Evolutionary conservation across 129 eudicot genomes (phyloP), one percentile per base, ranked within the genome.

Genomic region (Heracleum sosnowskyi): DNA sequence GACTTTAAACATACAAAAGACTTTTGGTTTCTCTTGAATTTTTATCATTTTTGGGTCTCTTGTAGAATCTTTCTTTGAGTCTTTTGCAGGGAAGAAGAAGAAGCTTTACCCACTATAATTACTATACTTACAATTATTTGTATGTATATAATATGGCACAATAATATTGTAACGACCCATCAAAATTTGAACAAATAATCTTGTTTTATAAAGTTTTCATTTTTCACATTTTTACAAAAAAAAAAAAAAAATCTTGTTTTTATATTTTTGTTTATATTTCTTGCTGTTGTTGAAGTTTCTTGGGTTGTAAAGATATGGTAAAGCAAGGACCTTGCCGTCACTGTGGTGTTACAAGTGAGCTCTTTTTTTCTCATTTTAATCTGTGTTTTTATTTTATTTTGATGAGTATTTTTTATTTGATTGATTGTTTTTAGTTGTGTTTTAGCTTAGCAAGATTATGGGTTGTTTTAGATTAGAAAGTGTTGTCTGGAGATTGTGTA

Each of bases 291-390:
- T 34, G 74, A 62, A 78, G 83, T 53, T 44, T 49, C n/a, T 69
- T 86, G 44, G n/a, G n/a, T n/a, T 71, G 12, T 40, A 68, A 70
- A 79, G 84, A 84, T 64, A 96, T 96, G 77, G 77, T 17, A 49
- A 74, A 74, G 77, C 77, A 74, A 74, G 77, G 77, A 74, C 77
- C 77, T 44, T 74, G 77, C 77, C n/a, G 36, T 74, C 77, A 74
- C 77, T 74, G 77, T 74, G 77, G 77, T 42, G 77, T 74, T 74
- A 74, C 60, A 74, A 96, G 99, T 96, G 99, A 96, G 99, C 87
- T 89, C 72, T 42, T 79, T 80, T 82, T 75, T 78, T 24, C 64
- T 37, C 45, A 73, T 57, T 29, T 51, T 42, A n/a, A 33, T 10
- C 10, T 41, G 22, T 28, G 0, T 69, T 64, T 71, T 35, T 35